Conservation (phyloP, 2,329 filamentous ascomycete species). For the Mycocentrospora acerina region DNA sequence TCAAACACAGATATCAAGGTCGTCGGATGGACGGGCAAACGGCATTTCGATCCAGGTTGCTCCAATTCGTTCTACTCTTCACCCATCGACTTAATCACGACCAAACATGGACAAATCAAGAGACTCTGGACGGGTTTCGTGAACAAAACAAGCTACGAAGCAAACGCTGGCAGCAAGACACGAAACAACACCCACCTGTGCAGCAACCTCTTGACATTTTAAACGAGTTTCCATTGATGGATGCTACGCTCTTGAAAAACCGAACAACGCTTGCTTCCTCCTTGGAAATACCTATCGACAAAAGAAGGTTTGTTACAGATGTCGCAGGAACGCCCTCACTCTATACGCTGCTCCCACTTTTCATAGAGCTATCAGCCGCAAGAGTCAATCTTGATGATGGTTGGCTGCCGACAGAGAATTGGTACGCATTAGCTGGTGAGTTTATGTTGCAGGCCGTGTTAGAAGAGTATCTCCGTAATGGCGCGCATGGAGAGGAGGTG, state of each 20-base stretch:
- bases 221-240: conserved; percentile 30
- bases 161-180: conserved; percentile 23
- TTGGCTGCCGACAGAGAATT: conserved; percentile 40
- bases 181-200: conserved; percentile 23
- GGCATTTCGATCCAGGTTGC: conserved; percentile 50
- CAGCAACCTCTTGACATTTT: conserved; percentile 24
- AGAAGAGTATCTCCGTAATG: conserved; percentile 50
- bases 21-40: conserved; percentile 43
- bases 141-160: conserved; percentile 39
- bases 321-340: conserved; percentile 42
- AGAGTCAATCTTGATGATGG: conserved; percentile 34
- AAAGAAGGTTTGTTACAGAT: conserved; percentile 28
- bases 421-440: conserved; percentile 49
- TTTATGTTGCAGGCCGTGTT: conserved; percentile 55
- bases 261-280: conserved; percentile 26
- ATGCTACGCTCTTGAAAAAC: conserved; percentile 30
- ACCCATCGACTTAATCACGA: conserved; percentile 44
- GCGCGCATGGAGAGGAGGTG: conserved; percentile 36
- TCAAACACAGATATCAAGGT: conserved; percentile 44
- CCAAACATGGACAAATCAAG: conserved; percentile 40
- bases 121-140: conserved; percentile 40
- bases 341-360: conserved; percentile 49
- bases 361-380: conserved; percentile 54
- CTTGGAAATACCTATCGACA: conserved; percentile 27
- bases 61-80: conserved; percentile 51